phyloP scores from a whole-genome alignment of 2,329 filamentous ascomycete species.

The Fusarium newnesense region DNA sequence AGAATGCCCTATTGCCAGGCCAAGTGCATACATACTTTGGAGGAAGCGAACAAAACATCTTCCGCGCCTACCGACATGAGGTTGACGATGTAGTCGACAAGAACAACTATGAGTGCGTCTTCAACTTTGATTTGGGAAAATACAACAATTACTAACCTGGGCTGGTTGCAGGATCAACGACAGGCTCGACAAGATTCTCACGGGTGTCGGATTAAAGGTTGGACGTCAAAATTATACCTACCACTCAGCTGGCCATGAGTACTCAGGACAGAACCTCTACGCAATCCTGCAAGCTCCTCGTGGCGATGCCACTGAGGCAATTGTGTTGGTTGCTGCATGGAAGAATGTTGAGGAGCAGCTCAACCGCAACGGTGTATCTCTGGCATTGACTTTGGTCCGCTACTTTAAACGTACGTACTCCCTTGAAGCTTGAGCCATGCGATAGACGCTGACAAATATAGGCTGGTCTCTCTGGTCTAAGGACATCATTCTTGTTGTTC shows the following conservation, averaged over 20 bases:
- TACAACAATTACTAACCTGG: neutral
- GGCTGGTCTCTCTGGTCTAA: slow-evolving; percentile 99
- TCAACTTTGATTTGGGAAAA: neutral
- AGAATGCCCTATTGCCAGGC: slow-evolving; percentile 93
- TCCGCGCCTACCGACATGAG: slow-evolving; percentile 89
- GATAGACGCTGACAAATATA: slow-evolving; percentile 46
- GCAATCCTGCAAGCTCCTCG: slow-evolving; percentile 92
- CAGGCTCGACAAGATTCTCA: slow-evolving; percentile 79
- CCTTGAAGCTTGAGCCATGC: neutral
- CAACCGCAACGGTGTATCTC: slow-evolving; percentile 87
- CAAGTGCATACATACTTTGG: slow-evolving; percentile 99
- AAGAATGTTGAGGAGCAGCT: slow-evolving; percentile 80
- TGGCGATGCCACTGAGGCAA: slow-evolving; percentile 95
- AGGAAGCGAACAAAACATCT: slow-evolving; percentile 94
- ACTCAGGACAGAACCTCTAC: slow-evolving; percentile 89
- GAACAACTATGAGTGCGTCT: slow-evolving; percentile 63
- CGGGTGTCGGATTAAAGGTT: slow-evolving; percentile 84
- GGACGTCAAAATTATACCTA: slow-evolving; percentile 91
- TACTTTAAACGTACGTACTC: slow-evolving; percentile 83
- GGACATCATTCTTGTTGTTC: slow-evolving; percentile 92
- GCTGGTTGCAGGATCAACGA: slow-evolving; percentile 66
- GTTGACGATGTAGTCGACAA: slow-evolving; percentile 70
- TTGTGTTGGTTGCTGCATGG: slow-evolving; percentile 92
- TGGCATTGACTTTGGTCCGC: slow-evolving; percentile 86
- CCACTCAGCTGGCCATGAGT: slow-evolving; percentile 76